These are phyloP conservation scores for Sambucus nigra DNA, from an alignment of 129 eudicot genomes.

Conservation along the genomic window DNA sequence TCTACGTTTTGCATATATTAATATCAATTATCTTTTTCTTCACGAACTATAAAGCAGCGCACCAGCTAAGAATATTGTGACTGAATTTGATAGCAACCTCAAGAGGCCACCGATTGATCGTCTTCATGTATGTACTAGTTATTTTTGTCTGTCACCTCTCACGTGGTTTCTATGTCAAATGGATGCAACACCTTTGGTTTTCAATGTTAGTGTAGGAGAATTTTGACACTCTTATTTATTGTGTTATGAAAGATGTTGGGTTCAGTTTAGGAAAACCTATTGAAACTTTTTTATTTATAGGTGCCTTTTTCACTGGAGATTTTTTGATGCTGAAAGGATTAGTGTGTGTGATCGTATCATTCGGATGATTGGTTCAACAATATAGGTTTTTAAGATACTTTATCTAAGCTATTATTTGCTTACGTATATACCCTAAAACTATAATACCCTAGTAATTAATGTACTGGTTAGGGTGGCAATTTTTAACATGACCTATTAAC, in stretches of 20 bases:
- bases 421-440: too few relatives aligned
- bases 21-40: slow-evolving; percentile 5
- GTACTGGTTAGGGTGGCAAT: too few relatives aligned
- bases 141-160: slow-evolving; percentile 1
- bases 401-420: too few relatives aligned
- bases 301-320: slow-evolving; percentile 96
- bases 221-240: slow-evolving; percentile 78
- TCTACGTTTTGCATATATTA: background rate
- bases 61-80: slow-evolving; percentile 47
- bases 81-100: slow-evolving; percentile 57
- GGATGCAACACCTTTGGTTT: slow-evolving; percentile 1
- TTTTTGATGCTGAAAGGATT: slow-evolving; percentile 93
- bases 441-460: too few relatives aligned
- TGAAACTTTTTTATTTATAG: slow-evolving; percentile 92
- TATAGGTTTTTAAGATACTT: slow-evolving; percentile 52
- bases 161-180: slow-evolving; percentile 3
- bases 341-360: slow-evolving; percentile 97
- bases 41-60: slow-evolving; percentile 55
- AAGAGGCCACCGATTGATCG: slow-evolving; percentile 78
- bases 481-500: too few relatives aligned
- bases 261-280: slow-evolving; percentile 95
- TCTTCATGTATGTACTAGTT: slow-evolving; percentile 61
- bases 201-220: slow-evolving; percentile 58
- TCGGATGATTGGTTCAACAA: slow-evolving; percentile 96
- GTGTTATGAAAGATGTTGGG: slow-evolving; percentile 82